phyloP scores from a whole-genome alignment of 106 monocot genomes.

The Xerophyta viscosa region DNA sequence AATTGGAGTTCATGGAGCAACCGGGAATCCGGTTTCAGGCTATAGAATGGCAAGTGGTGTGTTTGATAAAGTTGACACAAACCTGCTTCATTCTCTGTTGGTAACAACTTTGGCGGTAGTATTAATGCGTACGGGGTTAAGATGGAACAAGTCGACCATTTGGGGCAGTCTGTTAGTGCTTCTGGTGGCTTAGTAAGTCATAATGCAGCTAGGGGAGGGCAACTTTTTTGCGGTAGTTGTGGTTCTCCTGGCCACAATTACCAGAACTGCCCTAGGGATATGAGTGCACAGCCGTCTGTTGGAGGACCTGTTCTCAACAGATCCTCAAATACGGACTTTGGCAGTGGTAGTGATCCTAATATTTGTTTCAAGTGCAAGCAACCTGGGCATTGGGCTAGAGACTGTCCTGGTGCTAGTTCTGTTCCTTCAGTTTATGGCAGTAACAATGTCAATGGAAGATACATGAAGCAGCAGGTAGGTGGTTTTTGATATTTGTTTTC shows the following conservation, averaged over 20 bases:
- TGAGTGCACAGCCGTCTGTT: slow-evolving; percentile 16
- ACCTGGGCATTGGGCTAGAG: slow-evolving; percentile 80
- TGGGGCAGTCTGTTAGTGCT: slow-evolving; percentile 8
- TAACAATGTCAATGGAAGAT: slow-evolving; percentile 11
- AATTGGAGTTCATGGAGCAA: slow-evolving; percentile 3
- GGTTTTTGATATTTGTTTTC: slow-evolving; percentile 10
- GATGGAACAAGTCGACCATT: slow-evolving; percentile 7
- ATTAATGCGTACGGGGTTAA: slow-evolving; percentile 5
- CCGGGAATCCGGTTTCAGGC: slow-evolving; percentile 12
- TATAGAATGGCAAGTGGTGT: slow-evolving; percentile 14
- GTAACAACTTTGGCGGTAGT: slow-evolving; percentile 7
- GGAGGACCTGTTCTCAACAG: slow-evolving; percentile 29
- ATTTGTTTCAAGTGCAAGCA: slow-evolving; percentile 76
- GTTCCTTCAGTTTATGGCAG: slow-evolving; percentile 18
- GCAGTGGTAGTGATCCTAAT: slow-evolving; percentile 20
- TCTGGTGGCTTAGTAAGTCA: slow-evolving; percentile 16
- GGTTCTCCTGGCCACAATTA: slow-evolving; percentile 31
- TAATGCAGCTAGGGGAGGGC: slow-evolving; percentile 8
- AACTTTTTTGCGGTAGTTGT: slow-evolving; percentile 30
- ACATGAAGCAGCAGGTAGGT: slow-evolving; percentile 15
- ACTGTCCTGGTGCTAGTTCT: slow-evolving; percentile 42
- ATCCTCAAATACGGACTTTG: slow-evolving; percentile 15
- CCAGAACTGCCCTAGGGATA: slow-evolving; percentile 37
- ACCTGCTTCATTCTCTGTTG: slow-evolving; percentile 1
- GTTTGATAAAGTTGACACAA: slow-evolving; percentile 9